Conservation (phyloP, 345 rosid species). For the Lepidium africanum region DNA sequence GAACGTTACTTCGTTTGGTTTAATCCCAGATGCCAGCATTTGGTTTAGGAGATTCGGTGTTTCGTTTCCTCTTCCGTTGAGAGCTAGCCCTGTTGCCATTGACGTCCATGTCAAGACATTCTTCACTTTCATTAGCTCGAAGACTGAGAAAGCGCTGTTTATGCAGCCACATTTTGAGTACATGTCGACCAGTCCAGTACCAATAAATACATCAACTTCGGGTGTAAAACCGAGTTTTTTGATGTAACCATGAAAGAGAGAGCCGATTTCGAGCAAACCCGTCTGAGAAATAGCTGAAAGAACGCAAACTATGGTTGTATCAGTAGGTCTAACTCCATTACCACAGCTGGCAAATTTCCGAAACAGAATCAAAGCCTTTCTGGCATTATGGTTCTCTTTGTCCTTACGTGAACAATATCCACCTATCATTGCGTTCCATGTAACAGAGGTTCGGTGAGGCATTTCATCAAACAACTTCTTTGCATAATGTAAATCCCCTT, state of each 20-base stretch:
- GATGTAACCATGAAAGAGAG: constrained; percentile 49
- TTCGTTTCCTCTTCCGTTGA: constrained; percentile 52
- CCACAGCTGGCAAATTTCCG: constrained; percentile 22
- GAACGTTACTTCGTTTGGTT: constrained; percentile 52
- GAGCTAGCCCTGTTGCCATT: constrained; percentile 50
- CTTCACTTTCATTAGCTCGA: constrained; percentile 38
- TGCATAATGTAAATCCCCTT: constrained; percentile 33
- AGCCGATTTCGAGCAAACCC: constrained; percentile 41
- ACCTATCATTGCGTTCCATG: constrained; percentile 60
- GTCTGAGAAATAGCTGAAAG: constrained; percentile 51
- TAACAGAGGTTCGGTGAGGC: constrained; percentile 38
- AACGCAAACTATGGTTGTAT: constrained; percentile 52
- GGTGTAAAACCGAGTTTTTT: constrained; percentile 41
- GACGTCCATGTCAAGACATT: constrained; percentile 65
- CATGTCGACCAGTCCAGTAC: constrained; percentile 60
- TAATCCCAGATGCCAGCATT: constrained; percentile 34
- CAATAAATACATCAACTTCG: constrained; percentile 44
- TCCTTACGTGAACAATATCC: constrained; percentile 47
- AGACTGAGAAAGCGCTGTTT: constrained; percentile 28
- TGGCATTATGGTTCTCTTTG: constrained; percentile 31
- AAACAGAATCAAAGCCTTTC: constrained; percentile 37
- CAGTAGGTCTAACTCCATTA: constrained; percentile 39
- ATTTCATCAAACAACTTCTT: constrained; percentile 61
- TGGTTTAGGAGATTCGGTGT: constrained; percentile 35
- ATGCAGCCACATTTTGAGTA: constrained; percentile 59